A percentile compares a stretch with the other conserved stretches of the same genome.
These are phyloP conservation scores for Ceratorhiza oryzae-sativae DNA, from an alignment of 1,284 basidiomycete genomes.

Conservation along the genomic window DNA sequence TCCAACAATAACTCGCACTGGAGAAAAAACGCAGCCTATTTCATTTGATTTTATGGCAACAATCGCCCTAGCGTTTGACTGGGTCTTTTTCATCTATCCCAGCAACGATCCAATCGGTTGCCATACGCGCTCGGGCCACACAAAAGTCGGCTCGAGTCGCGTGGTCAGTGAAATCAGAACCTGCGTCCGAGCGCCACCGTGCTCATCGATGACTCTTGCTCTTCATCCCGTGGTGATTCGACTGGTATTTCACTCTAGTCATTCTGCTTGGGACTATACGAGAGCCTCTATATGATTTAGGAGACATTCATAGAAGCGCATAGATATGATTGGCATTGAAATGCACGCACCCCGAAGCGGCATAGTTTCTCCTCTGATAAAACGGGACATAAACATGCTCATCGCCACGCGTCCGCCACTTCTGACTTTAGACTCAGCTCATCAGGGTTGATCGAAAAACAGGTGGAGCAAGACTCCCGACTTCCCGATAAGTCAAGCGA, in stretches of 20 bases:
- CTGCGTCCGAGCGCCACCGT: not conserved
- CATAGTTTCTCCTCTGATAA: not conserved
- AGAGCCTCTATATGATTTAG: not conserved
- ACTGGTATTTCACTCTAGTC: not conserved
- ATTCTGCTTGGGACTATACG: not conserved
- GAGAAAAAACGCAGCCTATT: not conserved
- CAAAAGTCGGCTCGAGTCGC: not conserved
- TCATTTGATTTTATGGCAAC: not conserved
- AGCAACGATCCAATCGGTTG: not conserved
- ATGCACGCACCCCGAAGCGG: not conserved
- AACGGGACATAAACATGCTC: not conserved
- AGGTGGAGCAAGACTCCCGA: not conserved
- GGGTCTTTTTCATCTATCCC: not conserved
- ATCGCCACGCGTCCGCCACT: not conserved
- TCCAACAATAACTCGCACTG: not conserved
- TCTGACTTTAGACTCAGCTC: not conserved
- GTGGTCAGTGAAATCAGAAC: not conserved
- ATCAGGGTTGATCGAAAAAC: not conserved
- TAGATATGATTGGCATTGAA: not conserved
- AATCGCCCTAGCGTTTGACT: not conserved
- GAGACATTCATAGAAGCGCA: not conserved
- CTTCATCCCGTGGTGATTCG: not conserved
- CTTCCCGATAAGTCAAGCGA: not conserved
- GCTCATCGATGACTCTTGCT: conserved; percentile 8
- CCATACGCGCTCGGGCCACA: not conserved